Conservation (phyloP, 768 basidiomycete species). For the Pisolithus tinctorius region DNA sequence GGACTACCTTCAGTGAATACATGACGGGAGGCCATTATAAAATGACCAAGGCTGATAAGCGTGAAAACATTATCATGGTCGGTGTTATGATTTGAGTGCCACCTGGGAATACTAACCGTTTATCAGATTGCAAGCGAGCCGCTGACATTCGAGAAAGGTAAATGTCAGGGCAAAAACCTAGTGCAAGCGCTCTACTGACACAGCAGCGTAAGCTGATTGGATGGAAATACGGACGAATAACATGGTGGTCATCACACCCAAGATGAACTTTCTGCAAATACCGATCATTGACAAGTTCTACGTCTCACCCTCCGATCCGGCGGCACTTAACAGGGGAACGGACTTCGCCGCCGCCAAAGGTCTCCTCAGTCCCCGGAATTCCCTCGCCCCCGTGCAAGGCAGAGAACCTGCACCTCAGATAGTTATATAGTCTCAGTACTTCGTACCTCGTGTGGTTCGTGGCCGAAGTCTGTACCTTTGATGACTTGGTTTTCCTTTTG, state of each 20-base stretch:
- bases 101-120: constrained; percentile 6
- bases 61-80: constrained; percentile 94
- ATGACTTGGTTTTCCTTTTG: too few relatives aligned
- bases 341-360: constrained; percentile 89
- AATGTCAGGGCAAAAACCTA: constrained; percentile 1
- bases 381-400: constrained; percentile 13
- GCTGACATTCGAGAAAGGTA: constrained; percentile 92
- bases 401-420: constrained; percentile 13
- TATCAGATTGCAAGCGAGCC: constrained; percentile 82
- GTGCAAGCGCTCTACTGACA: neutral
- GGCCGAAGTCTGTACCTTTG: too few relatives aligned
- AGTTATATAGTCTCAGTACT: neutral
- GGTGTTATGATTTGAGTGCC: constrained; percentile 2
- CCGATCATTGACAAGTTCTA: constrained; percentile 93
- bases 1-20: constrained; percentile 89
- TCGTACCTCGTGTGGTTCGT: too few relatives aligned
- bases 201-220: constrained; percentile 67
- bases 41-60: constrained; percentile 93
- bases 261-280: constrained; percentile 91
- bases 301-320: constrained; percentile 80
- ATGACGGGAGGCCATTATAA: constrained; percentile 85
- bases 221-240: constrained; percentile 98
- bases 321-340: constrained; percentile 56
- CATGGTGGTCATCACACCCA: constrained; percentile 91
- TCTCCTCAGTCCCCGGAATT: constrained; percentile 57